Conservation (phyloP, 1,139 yeast species). For the Nakaseomyces nivariensis region DNA sequence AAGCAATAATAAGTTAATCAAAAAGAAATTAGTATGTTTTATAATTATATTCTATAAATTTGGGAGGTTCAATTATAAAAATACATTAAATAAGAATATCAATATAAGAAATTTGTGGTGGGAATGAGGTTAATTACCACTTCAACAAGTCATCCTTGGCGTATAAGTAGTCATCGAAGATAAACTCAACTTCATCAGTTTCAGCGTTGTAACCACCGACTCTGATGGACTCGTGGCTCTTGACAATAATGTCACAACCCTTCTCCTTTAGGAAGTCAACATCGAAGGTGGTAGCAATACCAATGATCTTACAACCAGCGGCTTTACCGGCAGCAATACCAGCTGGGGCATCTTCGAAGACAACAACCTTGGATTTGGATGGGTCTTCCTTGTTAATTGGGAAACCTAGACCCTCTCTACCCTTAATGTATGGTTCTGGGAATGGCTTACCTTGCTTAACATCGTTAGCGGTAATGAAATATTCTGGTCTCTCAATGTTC, state of each 20-base stretch:
- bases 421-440: constrained; percentile 68
- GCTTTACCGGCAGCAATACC: constrained; percentile 79
- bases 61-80: neutral
- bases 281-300: constrained; percentile 72
- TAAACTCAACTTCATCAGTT: constrained; percentile 30
- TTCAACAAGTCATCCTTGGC: constrained; percentile 29
- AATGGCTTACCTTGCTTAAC: constrained; percentile 73
- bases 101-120: neutral
- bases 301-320: constrained; percentile 75
- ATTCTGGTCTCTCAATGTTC: constrained; percentile 52
- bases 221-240: constrained; percentile 47
- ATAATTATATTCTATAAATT: neutral
- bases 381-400: constrained; percentile 33
- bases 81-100: neutral
- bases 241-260: constrained; percentile 75
- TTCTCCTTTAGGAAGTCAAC: constrained; percentile 58
- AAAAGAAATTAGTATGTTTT: neutral
- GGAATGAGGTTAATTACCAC: constrained; percentile 16
- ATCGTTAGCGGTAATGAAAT: constrained; percentile 72
- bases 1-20: neutral
- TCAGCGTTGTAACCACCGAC: constrained; percentile 31
- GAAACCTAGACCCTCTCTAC: constrained; percentile 50
- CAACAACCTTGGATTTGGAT: constrained; percentile 41
- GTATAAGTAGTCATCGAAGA: constrained; percentile 30
- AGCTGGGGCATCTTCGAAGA: constrained; percentile 79